Evolutionary conservation across 305 asterid genomes (phyloP), one percentile per base, ranked within the genome.

Genomic region (Petunia hybrid): DNA sequence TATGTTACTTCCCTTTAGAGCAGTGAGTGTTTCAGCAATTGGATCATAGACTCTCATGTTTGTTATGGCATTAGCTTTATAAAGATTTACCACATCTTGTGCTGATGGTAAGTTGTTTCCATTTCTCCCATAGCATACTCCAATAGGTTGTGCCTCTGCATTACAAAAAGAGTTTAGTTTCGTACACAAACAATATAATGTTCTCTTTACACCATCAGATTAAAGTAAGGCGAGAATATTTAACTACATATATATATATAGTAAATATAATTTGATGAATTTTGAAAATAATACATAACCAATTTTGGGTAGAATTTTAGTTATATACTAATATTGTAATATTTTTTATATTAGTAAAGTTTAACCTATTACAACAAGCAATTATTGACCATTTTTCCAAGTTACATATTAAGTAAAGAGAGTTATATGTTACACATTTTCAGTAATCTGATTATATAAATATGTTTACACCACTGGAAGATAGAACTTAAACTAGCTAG

Each of bases 61-160:
- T 38, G 40, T 36, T 14, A 78, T 78, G 38, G n/a, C 46, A 43
- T 78, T 12, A 22, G 77, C 16, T 57, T 55, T 84, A 84, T 85
- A 85, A 46, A 88, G 31, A 1, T 65, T 56, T 0, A 88, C 85
- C 1, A 81, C 87, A 0, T 80, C 81, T 35, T 35, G 4, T 36
- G 84, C 84, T 2, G 81, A 59, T 4, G 88, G 90, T 67, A 86
- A 9, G 31, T 87, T 62, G 69, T 53, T 12, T 31, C 85, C 88
- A 1, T 48, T 1, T 0, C 81, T 84, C 6, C 90, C 90, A 65
- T 87, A 83, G 68, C 90, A 87, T 39, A 87, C 89, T 56, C 90
- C 90, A 8, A 87, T 22, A 22, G 79, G 1, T 70, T 63, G 82
- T 84, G 82, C 63, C 43, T 13, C 81, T 78, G 38, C 35, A 45